A percentile compares a stretch with the other conserved stretches of the same genome.
Conservation (phyloP, 2,329 filamentous ascomycete species). For the Aspergillus carbonarius region DNA sequence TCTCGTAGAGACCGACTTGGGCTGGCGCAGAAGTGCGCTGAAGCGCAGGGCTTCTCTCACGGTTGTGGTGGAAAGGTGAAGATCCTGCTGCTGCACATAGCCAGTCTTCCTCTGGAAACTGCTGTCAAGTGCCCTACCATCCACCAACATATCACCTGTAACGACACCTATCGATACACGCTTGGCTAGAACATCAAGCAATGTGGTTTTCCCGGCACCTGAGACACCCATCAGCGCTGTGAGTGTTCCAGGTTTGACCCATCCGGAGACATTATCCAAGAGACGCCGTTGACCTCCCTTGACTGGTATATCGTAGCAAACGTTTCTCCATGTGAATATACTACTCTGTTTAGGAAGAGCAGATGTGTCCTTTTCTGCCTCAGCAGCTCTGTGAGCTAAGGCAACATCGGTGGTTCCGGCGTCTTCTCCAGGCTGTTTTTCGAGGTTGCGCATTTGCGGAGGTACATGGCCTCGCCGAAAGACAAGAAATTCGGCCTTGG, state of each 20-base stretch:
- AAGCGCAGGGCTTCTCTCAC: constrained; percentile 85
- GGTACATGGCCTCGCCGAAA: constrained; percentile 60
- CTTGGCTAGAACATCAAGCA: constrained; percentile 58
- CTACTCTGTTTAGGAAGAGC: constrained; percentile 37
- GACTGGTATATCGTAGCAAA: constrained; percentile 55
- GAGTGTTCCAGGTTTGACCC: constrained; percentile 56
- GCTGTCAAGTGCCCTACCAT: constrained; percentile 56
- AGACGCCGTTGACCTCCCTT: constrained; percentile 53
- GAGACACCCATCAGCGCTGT: constrained; percentile 63
- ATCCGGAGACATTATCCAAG: constrained; percentile 55
- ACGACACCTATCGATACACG: constrained; percentile 62
- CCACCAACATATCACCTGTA: constrained; percentile 66
- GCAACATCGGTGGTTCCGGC: constrained; percentile 16
- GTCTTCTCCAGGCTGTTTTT: constrained; percentile 22
- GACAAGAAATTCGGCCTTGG: constrained; percentile 68
- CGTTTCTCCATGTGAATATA: constrained; percentile 54
- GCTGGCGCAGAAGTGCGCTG: constrained; percentile 79
- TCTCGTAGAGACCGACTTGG: constrained; percentile 62
- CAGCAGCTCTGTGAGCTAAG: constrained; percentile 11
- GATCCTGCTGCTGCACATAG: constrained; percentile 69
- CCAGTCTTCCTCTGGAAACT: constrained; percentile 66
- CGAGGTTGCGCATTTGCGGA: constrained; percentile 27
- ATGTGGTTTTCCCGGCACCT: constrained; percentile 62
- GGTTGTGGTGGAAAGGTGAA: constrained; percentile 79
- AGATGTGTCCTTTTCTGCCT: constrained; percentile 18